Percentiles rank a stretch among this genome's conserved stretches.
Conservation (phyloP, 2,329 filamentous ascomycete genomes). For the Plectosphaerella sp. region DNA sequence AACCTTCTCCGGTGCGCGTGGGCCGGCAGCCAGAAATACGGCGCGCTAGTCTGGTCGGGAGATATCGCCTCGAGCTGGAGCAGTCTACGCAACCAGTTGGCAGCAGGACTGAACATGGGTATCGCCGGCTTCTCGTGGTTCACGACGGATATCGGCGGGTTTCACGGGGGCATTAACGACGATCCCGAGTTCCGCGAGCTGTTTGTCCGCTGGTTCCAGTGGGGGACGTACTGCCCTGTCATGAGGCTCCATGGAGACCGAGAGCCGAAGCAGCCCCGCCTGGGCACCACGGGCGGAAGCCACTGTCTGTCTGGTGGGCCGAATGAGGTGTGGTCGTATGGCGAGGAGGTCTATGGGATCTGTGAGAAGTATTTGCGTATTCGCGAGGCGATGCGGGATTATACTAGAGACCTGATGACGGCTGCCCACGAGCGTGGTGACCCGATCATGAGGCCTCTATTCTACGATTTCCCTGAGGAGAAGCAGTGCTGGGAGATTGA, state of each 20-base stretch:
- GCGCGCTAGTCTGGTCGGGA: conserved; percentile 62
- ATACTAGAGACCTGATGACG: conserved; percentile 53
- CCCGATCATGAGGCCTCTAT: conserved; percentile 57
- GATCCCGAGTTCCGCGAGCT: conserved; percentile 55
- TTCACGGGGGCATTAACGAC: conserved; percentile 57
- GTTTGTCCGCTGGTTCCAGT: conserved; percentile 65
- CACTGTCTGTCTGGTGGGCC: conserved; percentile 42
- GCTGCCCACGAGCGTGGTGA: conserved; percentile 54
- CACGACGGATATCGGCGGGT: conserved; percentile 67
- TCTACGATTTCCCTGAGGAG: conserved; percentile 59
- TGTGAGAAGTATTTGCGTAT: conserved; percentile 54
- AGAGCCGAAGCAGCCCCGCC: conserved; percentile 43
- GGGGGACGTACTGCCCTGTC: conserved; percentile 62
- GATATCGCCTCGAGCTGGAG: conserved; percentile 62
- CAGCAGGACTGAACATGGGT: conserved; percentile 63
- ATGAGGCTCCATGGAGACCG: conserved; percentile 63
- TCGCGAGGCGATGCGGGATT: conserved; percentile 52
- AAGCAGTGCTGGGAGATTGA: conserved; percentile 50
- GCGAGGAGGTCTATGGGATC: conserved; percentile 53
- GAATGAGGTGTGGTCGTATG: conserved; percentile 65
- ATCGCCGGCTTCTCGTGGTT: conserved; percentile 61
- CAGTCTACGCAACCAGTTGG: conserved; percentile 53
- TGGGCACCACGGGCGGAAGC: conserved; percentile 15
- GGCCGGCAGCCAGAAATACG: conserved; percentile 54
- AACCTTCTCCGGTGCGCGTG: conserved; percentile 48